Conservation (phyloP, 768 basidiomycete species). For the Exidia glandulosa region DNA sequence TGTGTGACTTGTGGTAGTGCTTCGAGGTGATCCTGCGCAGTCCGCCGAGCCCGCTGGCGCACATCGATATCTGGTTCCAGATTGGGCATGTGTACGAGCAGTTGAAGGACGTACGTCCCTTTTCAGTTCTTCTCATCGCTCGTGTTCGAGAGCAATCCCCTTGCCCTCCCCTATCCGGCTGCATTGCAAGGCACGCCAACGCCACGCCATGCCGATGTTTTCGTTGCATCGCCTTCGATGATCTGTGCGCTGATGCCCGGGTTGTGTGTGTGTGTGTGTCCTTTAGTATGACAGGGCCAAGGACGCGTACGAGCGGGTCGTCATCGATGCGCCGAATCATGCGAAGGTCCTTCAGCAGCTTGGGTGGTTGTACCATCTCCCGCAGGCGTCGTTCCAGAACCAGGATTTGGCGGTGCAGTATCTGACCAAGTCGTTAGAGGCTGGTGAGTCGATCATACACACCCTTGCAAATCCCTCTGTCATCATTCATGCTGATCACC, state of each 20-base stretch:
- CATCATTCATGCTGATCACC: not conserved
- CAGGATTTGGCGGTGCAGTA: constrained; percentile 91
- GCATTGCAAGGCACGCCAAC: not conserved
- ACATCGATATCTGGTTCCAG: constrained; percentile 99
- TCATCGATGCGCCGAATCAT: constrained; percentile 84
- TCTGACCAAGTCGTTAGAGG: constrained; percentile 89
- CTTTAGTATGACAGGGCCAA: constrained; percentile 76
- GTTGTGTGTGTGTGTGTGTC: too few relatives aligned
- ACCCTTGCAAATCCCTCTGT: not conserved
- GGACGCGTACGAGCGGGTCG: constrained; percentile 92
- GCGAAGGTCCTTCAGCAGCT: constrained; percentile 97
- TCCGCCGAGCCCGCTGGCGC: constrained; percentile 89
- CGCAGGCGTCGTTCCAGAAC: constrained; percentile 89
- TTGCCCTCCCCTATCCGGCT: not conserved
- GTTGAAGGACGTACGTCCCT: constrained; percentile 76
- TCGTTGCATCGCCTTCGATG: not conserved
- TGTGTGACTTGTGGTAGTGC: constrained; percentile 36
- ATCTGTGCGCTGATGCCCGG: not conserved
- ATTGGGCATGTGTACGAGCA: constrained; percentile 98
- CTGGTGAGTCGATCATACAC: constrained; percentile 57
- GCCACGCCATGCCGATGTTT: not conserved
- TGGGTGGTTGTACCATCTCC: constrained; percentile 95
- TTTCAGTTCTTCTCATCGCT: not conserved
- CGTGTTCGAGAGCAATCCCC: not conserved
- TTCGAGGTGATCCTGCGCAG: constrained; percentile 95